Evolutionary conservation across 805 yeast species (phyloP).

Genomic region (Brettanomyces nanus): DNA sequence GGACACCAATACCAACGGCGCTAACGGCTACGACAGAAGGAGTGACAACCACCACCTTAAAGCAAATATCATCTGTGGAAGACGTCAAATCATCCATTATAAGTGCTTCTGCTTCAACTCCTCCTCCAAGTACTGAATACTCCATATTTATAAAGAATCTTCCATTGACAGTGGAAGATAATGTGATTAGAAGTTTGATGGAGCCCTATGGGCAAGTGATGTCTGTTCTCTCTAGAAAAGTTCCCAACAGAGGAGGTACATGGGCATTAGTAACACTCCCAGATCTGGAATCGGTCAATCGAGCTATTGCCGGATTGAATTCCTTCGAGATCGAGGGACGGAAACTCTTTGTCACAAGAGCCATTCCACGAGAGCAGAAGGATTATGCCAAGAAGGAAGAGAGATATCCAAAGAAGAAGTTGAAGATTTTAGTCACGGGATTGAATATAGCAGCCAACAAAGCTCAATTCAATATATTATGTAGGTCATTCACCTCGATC

Average conservation of each 20-base stretch:
- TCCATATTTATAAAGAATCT: constrained; percentile 25
- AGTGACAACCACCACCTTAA: background rate
- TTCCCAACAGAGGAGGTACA: constrained; percentile 21
- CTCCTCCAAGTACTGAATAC: constrained; percentile 16
- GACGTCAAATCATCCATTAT: background rate
- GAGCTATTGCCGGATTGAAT: constrained; percentile 20
- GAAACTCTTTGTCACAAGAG: constrained; percentile 24
- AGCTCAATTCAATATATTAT: constrained; percentile 18
- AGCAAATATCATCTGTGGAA: background rate
- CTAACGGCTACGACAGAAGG: background rate
- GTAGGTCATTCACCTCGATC: constrained; percentile 18
- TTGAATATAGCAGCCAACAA: constrained; percentile 17
- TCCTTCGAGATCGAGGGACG: constrained; percentile 22
- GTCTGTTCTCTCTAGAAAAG: constrained; percentile 19
- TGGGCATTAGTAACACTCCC: constrained; percentile 27
- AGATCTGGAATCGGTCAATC: constrained; percentile 19
- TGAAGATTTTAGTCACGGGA: constrained; percentile 21
- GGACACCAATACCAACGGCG: background rate
- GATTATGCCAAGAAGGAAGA: constrained; percentile 16
- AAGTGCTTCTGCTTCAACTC: background rate
- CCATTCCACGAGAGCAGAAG: constrained; percentile 27
- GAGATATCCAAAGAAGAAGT: constrained; percentile 12
- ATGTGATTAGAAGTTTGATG: constrained; percentile 17
- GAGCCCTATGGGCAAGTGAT: constrained; percentile 25
- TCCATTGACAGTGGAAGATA: constrained; percentile 21